Evolutionary conservation across 2,329 filamentous ascomycete genomes (phyloP).

Genomic region (Cladorrhinum sp.): DNA sequence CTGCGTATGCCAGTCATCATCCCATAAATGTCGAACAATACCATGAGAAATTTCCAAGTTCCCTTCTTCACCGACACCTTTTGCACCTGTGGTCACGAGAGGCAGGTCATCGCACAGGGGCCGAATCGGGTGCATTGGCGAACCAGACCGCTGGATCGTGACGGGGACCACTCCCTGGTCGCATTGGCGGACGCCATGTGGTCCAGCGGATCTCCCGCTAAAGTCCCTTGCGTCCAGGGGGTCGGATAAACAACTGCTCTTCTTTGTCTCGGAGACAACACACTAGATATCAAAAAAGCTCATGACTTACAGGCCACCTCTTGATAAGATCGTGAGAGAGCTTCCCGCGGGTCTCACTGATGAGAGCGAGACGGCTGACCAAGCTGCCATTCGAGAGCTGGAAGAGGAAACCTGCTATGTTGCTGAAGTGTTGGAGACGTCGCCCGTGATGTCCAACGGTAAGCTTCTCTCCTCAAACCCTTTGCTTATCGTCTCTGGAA

Average conservation of each 20-base stretch:
- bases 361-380: constrained; percentile 57
- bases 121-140: constrained; percentile 13
- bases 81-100: background rate
- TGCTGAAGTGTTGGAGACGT: constrained; percentile 53
- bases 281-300: no score
- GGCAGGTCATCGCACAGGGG: constrained; percentile 16
- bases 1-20: no score
- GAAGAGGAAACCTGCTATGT: constrained; percentile 67
- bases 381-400: constrained; percentile 62
- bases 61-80: background rate
- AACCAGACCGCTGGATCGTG: background rate
- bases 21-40: background rate
- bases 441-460: constrained; percentile 65
- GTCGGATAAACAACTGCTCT: no score
- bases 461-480: constrained; percentile 5
- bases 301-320: constrained; percentile 62
- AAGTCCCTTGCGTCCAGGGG: background rate
- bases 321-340: constrained; percentile 59
- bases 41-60: background rate
- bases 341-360: constrained; percentile 64
- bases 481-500: background rate
- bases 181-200: constrained; percentile 10
- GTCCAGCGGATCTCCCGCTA: constrained; percentile 5
- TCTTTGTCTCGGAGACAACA: no score
- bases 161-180: background rate